A percentile compares a stretch with the other conserved stretches of the same genome.
Evolutionary conservation across 306 rosid genomes (phyloP).

Genomic region (Medicago truncatula): DNA sequence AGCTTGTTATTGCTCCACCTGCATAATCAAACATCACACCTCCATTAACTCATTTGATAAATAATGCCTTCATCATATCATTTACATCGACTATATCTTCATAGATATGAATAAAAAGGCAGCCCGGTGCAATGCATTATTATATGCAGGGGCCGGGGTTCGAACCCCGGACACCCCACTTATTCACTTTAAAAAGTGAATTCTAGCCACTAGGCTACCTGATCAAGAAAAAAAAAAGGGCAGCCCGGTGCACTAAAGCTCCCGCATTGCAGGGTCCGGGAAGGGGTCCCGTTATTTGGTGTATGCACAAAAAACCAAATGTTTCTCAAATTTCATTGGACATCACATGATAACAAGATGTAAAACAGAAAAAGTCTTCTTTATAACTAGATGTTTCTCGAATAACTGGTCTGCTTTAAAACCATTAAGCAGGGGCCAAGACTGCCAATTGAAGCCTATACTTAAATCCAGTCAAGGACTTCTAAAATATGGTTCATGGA

Average conservation of each 20-base stretch:
- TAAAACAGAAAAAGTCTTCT: conserved; percentile 2
- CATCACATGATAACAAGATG: conserved; percentile 13
- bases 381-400: background rate
- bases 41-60: conserved; percentile 29
- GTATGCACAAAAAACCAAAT: background rate
- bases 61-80: conserved; percentile 18
- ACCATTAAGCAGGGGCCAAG: conserved; percentile 34
- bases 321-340: conserved; percentile 32
- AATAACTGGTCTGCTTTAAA: conserved; percentile 27
- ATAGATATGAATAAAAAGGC: conserved; percentile 15
- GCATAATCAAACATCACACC: conserved; percentile 43
- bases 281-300: too few species aligned
- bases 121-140: too few species aligned
- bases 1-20: conserved; percentile 92
- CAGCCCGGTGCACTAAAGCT: too few species aligned
- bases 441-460: conserved; percentile 30
- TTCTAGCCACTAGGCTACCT: too few species aligned
- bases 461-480: conserved; percentile 34
- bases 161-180: too few species aligned
- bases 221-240: too few species aligned
- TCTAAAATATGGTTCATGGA: conserved; percentile 1
- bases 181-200: too few species aligned
- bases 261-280: too few species aligned
- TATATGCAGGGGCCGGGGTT: too few species aligned
- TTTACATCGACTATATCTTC: conserved; percentile 29